Base-by-base conservation (phyloP, 805 yeast genomes). In the Hanseniaspora pseudoguilliermondii region DNA sequence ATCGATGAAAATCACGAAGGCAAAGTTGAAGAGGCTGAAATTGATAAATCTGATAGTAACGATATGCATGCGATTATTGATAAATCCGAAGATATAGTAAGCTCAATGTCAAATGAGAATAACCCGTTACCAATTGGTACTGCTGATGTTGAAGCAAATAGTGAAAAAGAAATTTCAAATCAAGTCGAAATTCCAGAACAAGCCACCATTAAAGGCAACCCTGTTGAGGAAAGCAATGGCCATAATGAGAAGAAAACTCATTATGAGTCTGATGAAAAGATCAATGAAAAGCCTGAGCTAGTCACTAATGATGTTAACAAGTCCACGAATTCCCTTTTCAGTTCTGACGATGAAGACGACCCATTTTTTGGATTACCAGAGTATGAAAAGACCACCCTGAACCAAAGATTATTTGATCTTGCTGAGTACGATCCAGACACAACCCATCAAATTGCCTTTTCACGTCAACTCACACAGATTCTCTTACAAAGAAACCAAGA, bases 401-500 rank as follows among this genome's bases (percentile, higher is more conserved):
- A 40, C 38, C 47, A 49, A 36, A 36, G 44, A 43, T 38, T 47
- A 10, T 46, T 11, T 11, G n/a, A 34, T 16, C 55, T 64, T 23
- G 80, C 81, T 63, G 73, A 75, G 29, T 71, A 79, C 60, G 75
- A 72, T 57, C 83, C 82, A 0, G 65, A 76, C n/a, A 65, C 71
- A 3, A 69, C 73, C 0, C 83, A 78, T 41, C 76, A 75, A 36
- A 84, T 87, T 5, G 86, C 82, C 60, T 84, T 82, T 49, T 74
- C 86, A 0, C 72, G 91, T 59, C 90, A 84, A 63, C 75, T 81
- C 66, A 81, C 79, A 53, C 96, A 78, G 73, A 88, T 83, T 47
- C 84, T 84, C 0, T 73, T 88, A 47, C 95, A 90, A 67, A 80
- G 91, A 59, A 79, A 82, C 57, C 89, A 87, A 64, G 97, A 93